A percentile compares a stretch with the other conserved stretches of the same genome.
phyloP scores from a whole-genome alignment of 257 asterid species.

The Paraleonurus japonicus region DNA sequence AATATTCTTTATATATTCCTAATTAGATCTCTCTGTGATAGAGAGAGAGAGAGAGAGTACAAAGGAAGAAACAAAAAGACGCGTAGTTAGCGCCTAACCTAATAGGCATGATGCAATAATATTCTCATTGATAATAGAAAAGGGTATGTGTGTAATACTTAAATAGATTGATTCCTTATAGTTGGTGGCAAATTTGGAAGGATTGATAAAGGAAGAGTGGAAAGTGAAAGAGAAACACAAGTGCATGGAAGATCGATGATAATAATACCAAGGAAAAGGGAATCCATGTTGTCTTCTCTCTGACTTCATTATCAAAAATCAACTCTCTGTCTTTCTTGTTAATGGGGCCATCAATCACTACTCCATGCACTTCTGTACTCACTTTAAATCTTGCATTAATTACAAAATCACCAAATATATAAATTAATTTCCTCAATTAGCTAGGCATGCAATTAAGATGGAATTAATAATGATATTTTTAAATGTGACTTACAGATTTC shows the following conservation, averaged over 20 bases:
- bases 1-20: slow-evolving; percentile 38
- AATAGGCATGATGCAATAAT: slow-evolving; percentile 58
- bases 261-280: slow-evolving; percentile 63
- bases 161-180: slow-evolving; percentile 69
- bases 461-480: slow-evolving; percentile 10
- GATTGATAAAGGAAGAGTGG: slow-evolving; percentile 61
- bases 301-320: slow-evolving; percentile 45
- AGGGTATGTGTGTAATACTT: slow-evolving; percentile 43
- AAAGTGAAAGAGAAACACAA: slow-evolving; percentile 23
- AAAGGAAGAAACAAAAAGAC: slow-evolving; percentile 37
- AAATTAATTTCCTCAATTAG: slow-evolving; percentile 26
- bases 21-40: too few species aligned
- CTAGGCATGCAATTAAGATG: slow-evolving; percentile 34
- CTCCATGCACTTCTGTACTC: slow-evolving; percentile 30
- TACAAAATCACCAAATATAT: neutral
- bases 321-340: slow-evolving; percentile 32
- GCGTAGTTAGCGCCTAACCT: slow-evolving; percentile 40
- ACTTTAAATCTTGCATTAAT: neutral
- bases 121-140: slow-evolving; percentile 51
- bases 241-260: slow-evolving; percentile 22
- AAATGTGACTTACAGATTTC: slow-evolving; percentile 11
- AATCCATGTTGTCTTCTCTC: slow-evolving; percentile 69
- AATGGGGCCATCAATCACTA: too few species aligned
- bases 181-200: slow-evolving; percentile 91
- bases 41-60: slow-evolving; percentile 10